Evolutionary conservation across 352 stramenopile genomes (phyloP), one percentile per base, ranked within the genome.

Genomic region (Pythium dissimile): DNA sequence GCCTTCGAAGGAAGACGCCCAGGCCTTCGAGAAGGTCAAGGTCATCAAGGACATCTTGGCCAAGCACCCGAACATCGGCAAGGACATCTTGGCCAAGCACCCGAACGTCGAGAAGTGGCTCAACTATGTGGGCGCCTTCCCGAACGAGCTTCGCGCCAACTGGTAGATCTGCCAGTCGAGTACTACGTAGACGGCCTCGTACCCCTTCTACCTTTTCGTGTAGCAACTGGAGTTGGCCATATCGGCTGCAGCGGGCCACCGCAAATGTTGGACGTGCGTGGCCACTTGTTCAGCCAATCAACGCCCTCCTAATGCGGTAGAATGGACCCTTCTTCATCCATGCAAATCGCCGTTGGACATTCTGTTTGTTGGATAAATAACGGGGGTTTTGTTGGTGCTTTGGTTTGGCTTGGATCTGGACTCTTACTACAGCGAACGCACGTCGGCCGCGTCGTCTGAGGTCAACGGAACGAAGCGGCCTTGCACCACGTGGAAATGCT

Each of bases 61-160:
- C 54, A 90, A 90, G 73, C 75, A 88, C 68, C 72, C 80, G 48
- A 85, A 88, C 64, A n/a, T 92, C 37, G 81, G 74, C 58, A 81
- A 87, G 64, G 81, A 89, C 57, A 74, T 84, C 18, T 56, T 90
- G 11, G 73, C 67, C 54, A 90, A 90, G 73, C 75, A 88, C 68
- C 72, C 80, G 48, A 85, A 88, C 64, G 73, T 89, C 18, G 68
- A 88, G 34, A 88, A 88, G 71, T 92, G 83, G 83, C 49, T 72
- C 45, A 67, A 87, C 49, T 88, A 86, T 42, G 73, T 92, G 37
- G 72, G 64, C 37, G 76, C 80, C n/a, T 92, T 90, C 67, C 77
- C 83, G 15, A 85, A 79, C 61, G 83, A 90, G 21, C 60, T 92
- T 50, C 80, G 80, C 59, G 71, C 68, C 67, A 88, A 87, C 68